A percentile compares a stretch with the other conserved stretches of the same genome.
Conservation (phyloP, 441 rosid genomes). For the Iberis amara region DNA sequence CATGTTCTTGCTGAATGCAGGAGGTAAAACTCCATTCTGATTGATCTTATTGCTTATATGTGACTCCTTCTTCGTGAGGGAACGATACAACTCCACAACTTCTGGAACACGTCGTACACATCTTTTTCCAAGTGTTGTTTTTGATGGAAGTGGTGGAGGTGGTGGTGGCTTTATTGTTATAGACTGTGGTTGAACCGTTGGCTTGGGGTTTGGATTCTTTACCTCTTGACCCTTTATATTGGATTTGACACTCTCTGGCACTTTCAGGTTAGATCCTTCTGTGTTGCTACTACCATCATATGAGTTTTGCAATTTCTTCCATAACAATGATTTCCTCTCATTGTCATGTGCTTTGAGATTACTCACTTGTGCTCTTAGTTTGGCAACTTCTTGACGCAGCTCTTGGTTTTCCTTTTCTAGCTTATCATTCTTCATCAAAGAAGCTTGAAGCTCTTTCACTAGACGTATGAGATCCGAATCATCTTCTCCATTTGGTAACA, state of each 20-base stretch:
- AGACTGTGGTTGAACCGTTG: slow-evolving; percentile 30
- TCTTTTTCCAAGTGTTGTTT: slow-evolving; percentile 39
- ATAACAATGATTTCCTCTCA: slow-evolving; percentile 79
- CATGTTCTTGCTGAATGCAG: slow-evolving; percentile 57
- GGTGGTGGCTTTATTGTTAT: slow-evolving; percentile 47
- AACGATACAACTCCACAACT: slow-evolving; percentile 74
- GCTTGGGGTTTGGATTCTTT: slow-evolving; percentile 30
- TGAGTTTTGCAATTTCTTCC: slow-evolving; percentile 84
- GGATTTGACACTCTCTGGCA: slow-evolving; percentile 35
- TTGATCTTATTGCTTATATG: slow-evolving; percentile 41
- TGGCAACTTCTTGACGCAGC: slow-evolving; percentile 56
- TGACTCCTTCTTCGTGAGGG: slow-evolving; percentile 58
- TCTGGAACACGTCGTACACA: slow-evolving; percentile 71
- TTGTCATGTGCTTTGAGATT: slow-evolving; percentile 79
- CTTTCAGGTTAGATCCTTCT: slow-evolving; percentile 41
- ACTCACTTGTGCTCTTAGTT: slow-evolving; percentile 58
- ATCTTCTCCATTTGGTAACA: slow-evolving; percentile 39
- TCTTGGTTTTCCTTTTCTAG: slow-evolving; percentile 76
- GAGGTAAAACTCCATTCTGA: slow-evolving; percentile 33
- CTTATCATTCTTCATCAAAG: slow-evolving; percentile 42
- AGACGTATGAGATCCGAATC: slow-evolving; percentile 48
- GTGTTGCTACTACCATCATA: slow-evolving; percentile 34
- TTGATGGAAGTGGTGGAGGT: slow-evolving; percentile 73
- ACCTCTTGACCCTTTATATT: slow-evolving; percentile 30
- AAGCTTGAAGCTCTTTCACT: slow-evolving; percentile 60